phyloP scores from a whole-genome alignment of 352 stramenopile species.

The Peronospora belbahrii region DNA sequence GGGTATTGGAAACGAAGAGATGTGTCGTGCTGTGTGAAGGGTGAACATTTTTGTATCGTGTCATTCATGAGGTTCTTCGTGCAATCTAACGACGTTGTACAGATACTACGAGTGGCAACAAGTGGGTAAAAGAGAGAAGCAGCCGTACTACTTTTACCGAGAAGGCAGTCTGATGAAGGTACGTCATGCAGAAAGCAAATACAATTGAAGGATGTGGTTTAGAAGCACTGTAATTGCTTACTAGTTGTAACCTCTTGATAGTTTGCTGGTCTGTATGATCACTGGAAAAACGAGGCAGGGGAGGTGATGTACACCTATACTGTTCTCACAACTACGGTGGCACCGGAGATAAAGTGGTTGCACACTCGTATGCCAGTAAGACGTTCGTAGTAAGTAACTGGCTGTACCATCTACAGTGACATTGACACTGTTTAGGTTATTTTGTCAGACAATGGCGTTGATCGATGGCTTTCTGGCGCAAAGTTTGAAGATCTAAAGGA shows the following conservation, averaged over 20 bases:
- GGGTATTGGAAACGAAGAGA: constrained; percentile 60
- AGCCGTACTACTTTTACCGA: constrained; percentile 85
- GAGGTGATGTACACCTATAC: constrained; percentile 76
- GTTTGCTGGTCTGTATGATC: constrained; percentile 84
- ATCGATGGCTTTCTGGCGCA: constrained; percentile 52
- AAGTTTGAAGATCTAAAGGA: constrained; percentile 53
- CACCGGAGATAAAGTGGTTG: constrained; percentile 67
- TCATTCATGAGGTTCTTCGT: background rate
- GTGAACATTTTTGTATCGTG: constrained; percentile 8
- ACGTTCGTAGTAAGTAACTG: background rate
- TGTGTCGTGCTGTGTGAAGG: constrained; percentile 84
- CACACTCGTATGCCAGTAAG: constrained; percentile 81
- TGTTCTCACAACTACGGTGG: constrained; percentile 76
- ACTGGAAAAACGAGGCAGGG: constrained; percentile 58
- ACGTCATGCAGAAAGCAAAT: background rate
- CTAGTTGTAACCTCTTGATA: constrained; percentile 12
- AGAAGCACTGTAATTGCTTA: background rate
- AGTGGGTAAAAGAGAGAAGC: constrained; percentile 79
- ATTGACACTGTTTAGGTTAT: constrained; percentile 40
- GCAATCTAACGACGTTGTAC: background rate
- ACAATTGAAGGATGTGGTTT: background rate
- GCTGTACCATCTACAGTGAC: background rate
- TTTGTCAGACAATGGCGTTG: constrained; percentile 49
- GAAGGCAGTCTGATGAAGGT: constrained; percentile 47
- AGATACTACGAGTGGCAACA: constrained; percentile 90